phyloP scores from a whole-genome alignment of 2,329 filamentous ascomycete species.

The Proliferodiscus dingleyae region DNA sequence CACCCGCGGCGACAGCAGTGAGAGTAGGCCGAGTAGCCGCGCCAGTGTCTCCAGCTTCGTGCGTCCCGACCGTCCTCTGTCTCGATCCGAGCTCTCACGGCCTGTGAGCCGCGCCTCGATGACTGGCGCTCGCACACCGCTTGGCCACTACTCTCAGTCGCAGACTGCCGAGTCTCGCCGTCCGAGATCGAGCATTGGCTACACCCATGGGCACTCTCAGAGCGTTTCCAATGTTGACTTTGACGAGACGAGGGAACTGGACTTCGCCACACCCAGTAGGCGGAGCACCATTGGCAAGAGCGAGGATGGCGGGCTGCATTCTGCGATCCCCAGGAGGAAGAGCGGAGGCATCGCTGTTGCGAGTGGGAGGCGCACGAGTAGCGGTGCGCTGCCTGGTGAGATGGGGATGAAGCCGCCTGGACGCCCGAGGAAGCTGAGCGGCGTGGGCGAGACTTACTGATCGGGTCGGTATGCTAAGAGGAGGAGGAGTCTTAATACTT shows the following conservation, averaged over 20 bases:
- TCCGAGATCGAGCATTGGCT: slow-evolving; percentile 30
- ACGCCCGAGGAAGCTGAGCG: slow-evolving; percentile 43
- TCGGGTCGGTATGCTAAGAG: not conserved
- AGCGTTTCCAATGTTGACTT: slow-evolving; percentile 31
- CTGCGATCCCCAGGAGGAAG: slow-evolving; percentile 44
- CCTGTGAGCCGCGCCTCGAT: slow-evolving; percentile 30
- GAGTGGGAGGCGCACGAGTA: slow-evolving; percentile 25
- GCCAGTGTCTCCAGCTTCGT: slow-evolving; percentile 26
- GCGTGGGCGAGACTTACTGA: slow-evolving; percentile 54
- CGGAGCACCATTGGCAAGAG: slow-evolving; percentile 39
- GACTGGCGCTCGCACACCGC: slow-evolving; percentile 30
- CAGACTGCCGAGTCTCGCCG: slow-evolving; percentile 27
- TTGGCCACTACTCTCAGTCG: slow-evolving; percentile 32
- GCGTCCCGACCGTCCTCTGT: slow-evolving; percentile 27
- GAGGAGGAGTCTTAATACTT: not conserved
- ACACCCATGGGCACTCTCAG: slow-evolving; percentile 32
- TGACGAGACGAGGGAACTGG: slow-evolving; percentile 25
- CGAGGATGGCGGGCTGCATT: slow-evolving; percentile 39
- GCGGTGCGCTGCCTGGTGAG: slow-evolving; percentile 21
- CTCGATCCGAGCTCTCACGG: slow-evolving; percentile 27
- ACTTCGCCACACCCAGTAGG: slow-evolving; percentile 40
- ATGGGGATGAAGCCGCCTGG: slow-evolving; percentile 25
- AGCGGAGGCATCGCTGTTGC: slow-evolving; percentile 37
- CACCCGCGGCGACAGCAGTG: slow-evolving; percentile 39
- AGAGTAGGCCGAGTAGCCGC: slow-evolving; percentile 28